Conservation (phyloP, 2,329 filamentous ascomycete genomes). For the Sclerotinia nivalis region DNA sequence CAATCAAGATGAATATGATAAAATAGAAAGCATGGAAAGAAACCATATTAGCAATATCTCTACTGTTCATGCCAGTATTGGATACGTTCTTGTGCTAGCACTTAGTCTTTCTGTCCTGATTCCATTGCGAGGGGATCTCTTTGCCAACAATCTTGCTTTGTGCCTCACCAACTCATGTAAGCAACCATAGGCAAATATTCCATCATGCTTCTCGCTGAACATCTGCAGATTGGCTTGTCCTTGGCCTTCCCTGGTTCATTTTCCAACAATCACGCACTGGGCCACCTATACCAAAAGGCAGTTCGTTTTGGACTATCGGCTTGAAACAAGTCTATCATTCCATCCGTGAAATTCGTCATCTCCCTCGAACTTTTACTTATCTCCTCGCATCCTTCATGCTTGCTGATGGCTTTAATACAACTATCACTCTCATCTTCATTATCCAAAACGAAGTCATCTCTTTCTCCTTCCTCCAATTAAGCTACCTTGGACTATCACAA, state of each 20-base stretch:
- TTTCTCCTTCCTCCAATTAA: constrained; percentile 47
- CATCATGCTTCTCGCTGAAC: not conserved
- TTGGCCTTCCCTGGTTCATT: constrained; percentile 48
- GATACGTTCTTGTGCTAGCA: constrained; percentile 45
- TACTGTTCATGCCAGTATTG: constrained; percentile 48
- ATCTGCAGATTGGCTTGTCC: constrained; percentile 44
- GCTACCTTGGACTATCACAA: constrained; percentile 46
- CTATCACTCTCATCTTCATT: constrained; percentile 44
- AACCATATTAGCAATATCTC: constrained; percentile 48
- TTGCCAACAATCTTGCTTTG: constrained; percentile 45
- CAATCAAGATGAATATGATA: constrained; percentile 44
- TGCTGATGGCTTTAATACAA: constrained; percentile 47
- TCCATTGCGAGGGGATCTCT: constrained; percentile 43
- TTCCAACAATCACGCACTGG: constrained; percentile 46
- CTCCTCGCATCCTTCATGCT: constrained; percentile 47
- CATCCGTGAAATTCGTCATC: constrained; percentile 42
- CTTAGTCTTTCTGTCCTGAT: constrained; percentile 46
- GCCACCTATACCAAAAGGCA: constrained; percentile 44
- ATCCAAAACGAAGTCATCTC: constrained; percentile 46
- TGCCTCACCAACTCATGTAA: constrained; percentile 47
- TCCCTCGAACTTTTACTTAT: constrained; percentile 47
- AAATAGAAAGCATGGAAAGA: constrained; percentile 45
- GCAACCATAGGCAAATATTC: constrained; percentile 25
- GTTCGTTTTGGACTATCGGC: constrained; percentile 45
- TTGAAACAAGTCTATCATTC: constrained; percentile 47